Conservation (phyloP, 805 yeast genomes). For the Lipomyces yamanashiensis region DNA sequence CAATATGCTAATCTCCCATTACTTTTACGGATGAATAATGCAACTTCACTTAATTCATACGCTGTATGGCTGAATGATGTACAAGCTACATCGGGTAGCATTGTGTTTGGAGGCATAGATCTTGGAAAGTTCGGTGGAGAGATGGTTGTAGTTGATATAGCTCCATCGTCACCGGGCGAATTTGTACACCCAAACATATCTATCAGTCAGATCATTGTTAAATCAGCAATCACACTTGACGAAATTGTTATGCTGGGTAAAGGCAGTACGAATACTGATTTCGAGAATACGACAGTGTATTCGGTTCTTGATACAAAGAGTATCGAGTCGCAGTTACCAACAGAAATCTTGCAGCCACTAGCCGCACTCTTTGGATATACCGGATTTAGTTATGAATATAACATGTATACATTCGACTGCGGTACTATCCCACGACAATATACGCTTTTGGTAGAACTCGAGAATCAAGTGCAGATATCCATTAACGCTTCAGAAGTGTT, state of each 20-base stretch:
- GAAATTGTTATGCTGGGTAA: constrained; percentile 6
- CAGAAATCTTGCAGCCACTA: neutral
- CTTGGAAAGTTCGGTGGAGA: constrained; percentile 49
- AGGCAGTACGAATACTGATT: neutral
- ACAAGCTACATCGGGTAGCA: constrained; percentile 44
- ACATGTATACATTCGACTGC: constrained; percentile 9
- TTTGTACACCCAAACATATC: constrained; percentile 10
- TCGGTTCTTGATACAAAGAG: constrained; percentile 3
- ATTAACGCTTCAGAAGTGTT: neutral
- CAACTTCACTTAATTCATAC: constrained; percentile 50
- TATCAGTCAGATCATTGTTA: constrained; percentile 19
- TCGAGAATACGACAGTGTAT: neutral
- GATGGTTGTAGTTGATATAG: constrained; percentile 43
- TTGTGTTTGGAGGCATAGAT: constrained; percentile 55
- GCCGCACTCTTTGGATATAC: constrained; percentile 10
- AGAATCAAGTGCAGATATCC: neutral
- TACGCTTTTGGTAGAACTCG: constrained; percentile 3
- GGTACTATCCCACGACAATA: neutral
- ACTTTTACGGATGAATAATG: constrained; percentile 48
- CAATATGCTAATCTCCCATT: constrained; percentile 45
- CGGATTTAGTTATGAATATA: neutral
- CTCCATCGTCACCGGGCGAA: neutral
- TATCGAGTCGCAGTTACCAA: constrained; percentile 4
- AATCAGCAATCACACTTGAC: neutral
- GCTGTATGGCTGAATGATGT: constrained; percentile 52